A percentile compares a stretch with the other conserved stretches of the same genome.
Conservation (phyloP, 805 yeast species). For the Zygoascus tannicola region DNA sequence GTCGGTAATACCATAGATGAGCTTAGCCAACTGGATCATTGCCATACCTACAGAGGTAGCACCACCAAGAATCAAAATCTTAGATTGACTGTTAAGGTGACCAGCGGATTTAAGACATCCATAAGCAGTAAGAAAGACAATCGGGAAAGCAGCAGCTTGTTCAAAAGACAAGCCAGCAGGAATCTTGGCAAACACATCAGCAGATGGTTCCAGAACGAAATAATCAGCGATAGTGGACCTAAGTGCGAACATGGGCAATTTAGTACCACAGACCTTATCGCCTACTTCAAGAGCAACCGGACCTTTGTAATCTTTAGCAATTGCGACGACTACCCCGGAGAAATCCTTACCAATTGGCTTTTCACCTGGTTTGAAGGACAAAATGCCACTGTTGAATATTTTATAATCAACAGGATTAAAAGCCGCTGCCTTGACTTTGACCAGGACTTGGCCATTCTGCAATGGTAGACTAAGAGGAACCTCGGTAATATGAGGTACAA, state of each 20-base stretch:
- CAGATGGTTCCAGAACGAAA: slow-evolving; percentile 42
- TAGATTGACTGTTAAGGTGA: slow-evolving; percentile 36
- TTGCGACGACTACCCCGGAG: slow-evolving; percentile 47
- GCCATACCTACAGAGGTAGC: slow-evolving; percentile 59
- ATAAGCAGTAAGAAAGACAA: slow-evolving; percentile 57
- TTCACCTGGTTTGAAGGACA: slow-evolving; percentile 35
- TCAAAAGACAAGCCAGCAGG: slow-evolving; percentile 40
- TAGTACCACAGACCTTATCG: slow-evolving; percentile 60
- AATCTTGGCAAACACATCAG: slow-evolving; percentile 40
- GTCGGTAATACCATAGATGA: slow-evolving; percentile 36
- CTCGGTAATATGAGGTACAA: too few relatives aligned
- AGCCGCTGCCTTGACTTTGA: too few relatives aligned
- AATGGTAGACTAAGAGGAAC: too few relatives aligned
- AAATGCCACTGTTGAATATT: slow-evolving; percentile 31
- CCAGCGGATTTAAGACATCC: slow-evolving; percentile 28
- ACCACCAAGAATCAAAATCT: slow-evolving; percentile 61
- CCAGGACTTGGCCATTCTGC: too few relatives aligned
- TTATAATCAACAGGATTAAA: too few relatives aligned
- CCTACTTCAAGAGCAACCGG: too few relatives aligned
- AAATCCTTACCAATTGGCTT: slow-evolving; percentile 67
- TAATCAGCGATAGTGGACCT: slow-evolving; percentile 58
- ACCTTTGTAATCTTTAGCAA: slow-evolving; percentile 44
- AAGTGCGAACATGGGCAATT: too few relatives aligned
- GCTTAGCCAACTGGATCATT: slow-evolving; percentile 48
- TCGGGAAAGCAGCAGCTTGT: slow-evolving; percentile 59